A percentile compares a stretch with the other conserved stretches of the same genome.
phyloP scores from a whole-genome alignment of 179 eudicot species.

The Patellifolia procumbens region DNA sequence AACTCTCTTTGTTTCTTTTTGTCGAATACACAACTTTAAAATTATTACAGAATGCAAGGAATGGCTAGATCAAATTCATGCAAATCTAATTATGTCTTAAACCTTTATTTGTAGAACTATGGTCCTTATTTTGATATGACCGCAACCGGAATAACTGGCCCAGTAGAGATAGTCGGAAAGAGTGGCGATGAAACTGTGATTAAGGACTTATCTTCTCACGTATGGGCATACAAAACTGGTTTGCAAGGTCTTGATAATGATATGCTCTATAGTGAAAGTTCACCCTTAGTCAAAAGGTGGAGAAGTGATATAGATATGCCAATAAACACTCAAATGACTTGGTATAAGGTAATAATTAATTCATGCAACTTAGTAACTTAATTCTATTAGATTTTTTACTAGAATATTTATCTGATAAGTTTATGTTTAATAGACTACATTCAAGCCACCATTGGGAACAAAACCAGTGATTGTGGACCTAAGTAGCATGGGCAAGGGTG shows the following conservation, averaged over 20 bases:
- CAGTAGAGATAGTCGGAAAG: constrained; percentile 45
- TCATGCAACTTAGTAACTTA: neutral
- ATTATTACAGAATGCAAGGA: too few species aligned
- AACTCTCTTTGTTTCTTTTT: neutral
- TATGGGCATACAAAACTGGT: constrained; percentile 52
- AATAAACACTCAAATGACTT: constrained; percentile 19
- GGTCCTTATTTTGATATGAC: constrained; percentile 50
- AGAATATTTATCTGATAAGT: neutral
- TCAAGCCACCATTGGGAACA: constrained; percentile 36
- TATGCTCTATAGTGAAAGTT: constrained; percentile 15
- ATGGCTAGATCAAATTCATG: neutral
- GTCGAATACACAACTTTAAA: too few species aligned
- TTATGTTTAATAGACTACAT: constrained; percentile 23
- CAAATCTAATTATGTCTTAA: neutral
- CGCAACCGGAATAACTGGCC: constrained; percentile 46
- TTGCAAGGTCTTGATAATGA: constrained; percentile 31
- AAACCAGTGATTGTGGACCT: constrained; percentile 37
- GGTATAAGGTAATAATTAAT: constrained; percentile 39
- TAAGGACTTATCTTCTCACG: constrained; percentile 47
- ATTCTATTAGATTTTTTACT: neutral
- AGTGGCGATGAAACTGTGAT: constrained; percentile 40
- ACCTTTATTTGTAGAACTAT: constrained; percentile 49
- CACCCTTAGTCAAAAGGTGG: constrained; percentile 15
- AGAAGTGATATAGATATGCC: constrained; percentile 9
- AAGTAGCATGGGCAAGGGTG: constrained; percentile 39